Evolutionary conservation across 257 asterid genomes (phyloP), one percentile per base, ranked within the genome.

Genomic region (Cinchona pubescens): DNA sequence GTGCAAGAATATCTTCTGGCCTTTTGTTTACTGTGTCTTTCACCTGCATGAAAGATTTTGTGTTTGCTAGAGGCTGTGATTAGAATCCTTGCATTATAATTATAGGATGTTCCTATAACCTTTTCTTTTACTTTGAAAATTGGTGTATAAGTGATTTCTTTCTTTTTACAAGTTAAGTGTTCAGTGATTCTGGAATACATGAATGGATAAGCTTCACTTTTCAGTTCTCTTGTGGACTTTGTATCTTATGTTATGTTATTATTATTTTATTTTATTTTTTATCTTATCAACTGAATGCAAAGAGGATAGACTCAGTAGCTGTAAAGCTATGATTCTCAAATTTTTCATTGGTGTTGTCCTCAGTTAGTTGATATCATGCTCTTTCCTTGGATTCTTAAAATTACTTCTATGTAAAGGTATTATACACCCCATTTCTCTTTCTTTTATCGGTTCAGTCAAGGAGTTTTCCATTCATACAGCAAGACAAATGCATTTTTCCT

Each of bases 21-120:
- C 73, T 69, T 60, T 75, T 60, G 73, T 69, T 81, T 48, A 55
- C 64, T 49, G 35, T 69, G 69, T 43, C 72, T 63, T 63, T 68
- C 49, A 67, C 62, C 16, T 43, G 42, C 27, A 65, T 4, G 55
- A 64, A 37, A 53, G 71, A 11, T 66, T 37, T 40, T 58, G n/a
- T 38, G 43, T 5, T n/a, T 70, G 71, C 72, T 56, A 48, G 63
- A 23, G 60, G 55, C 43, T 30, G 19, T 71, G 63, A 42, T 61
- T 38, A 78, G 73, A 67, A 75, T 69, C 1, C 38, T 56, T 35
- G 51, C 27, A 25, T 46, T 23, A 38, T 25, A 64, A 40, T 69
- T 72, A 37, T 40, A 51, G 59, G 40, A 70, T 62, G 64, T 29
- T 37, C 40, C 55, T 59, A 34, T 40, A 49, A n/a, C 30, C 67